Conservation (phyloP, 2,329 filamentous ascomycete genomes). For the Phyllosticta ampelicida region DNA sequence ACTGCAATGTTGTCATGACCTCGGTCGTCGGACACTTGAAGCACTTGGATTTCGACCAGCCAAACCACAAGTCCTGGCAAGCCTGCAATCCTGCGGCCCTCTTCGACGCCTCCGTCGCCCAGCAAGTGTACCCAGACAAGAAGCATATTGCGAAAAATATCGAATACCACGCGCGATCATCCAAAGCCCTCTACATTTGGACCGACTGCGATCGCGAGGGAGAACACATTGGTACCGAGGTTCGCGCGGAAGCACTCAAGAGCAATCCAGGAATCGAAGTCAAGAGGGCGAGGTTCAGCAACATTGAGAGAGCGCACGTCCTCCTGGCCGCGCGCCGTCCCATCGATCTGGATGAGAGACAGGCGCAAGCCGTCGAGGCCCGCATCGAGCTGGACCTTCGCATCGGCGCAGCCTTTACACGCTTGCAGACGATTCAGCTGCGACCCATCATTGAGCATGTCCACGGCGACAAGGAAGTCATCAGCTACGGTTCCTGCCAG, state of each 20-base stretch:
- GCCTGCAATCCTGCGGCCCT: conserved; percentile 67
- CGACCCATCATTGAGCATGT: conserved; percentile 56
- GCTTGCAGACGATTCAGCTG: conserved; percentile 73
- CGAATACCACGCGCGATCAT: conserved; percentile 59
- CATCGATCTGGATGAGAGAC: conserved; percentile 67
- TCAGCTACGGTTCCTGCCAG: conserved; percentile 93
- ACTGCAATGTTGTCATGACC: conserved; percentile 83
- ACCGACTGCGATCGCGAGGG: conserved; percentile 98
- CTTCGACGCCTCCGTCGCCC: conserved; percentile 69
- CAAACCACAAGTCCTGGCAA: conserved; percentile 65
- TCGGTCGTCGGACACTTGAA: conserved; percentile 84
- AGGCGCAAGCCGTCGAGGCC: conserved; percentile 77
- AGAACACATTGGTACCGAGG: conserved; percentile 89
- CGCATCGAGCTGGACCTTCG: conserved; percentile 86
- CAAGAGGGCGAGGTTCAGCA: conserved; percentile 85
- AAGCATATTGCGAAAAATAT: conserved; percentile 78
- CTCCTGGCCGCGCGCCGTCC: conserved; percentile 70
- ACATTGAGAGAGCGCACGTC: conserved; percentile 90
- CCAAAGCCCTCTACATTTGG: conserved; percentile 84
- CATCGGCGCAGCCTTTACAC: conserved; percentile 85
- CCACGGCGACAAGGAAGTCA: conserved; percentile 42
- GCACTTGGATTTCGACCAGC: conserved; percentile 58
- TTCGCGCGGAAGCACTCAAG: conserved; percentile 66
- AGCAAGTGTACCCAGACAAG: conserved; percentile 59
- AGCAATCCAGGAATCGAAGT: conserved; percentile 66